Base-by-base conservation (phyloP, 75 land plant genomes). In the Picea sitchensis region DNA sequence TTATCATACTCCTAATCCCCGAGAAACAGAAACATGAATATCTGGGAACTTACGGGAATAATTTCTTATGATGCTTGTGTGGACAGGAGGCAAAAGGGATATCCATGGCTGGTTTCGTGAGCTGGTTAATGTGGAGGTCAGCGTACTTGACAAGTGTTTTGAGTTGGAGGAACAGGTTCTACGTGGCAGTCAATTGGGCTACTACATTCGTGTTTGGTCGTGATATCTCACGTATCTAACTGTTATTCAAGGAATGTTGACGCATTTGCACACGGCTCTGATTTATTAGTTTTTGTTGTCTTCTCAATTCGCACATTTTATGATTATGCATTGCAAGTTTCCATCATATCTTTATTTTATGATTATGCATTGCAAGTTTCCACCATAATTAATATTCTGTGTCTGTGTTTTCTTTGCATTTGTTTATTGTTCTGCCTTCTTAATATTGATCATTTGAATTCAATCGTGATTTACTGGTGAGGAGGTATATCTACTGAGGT, bases 161-260 rank as follows among this genome's bases (percentile, higher is more conserved):
- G 8, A 92, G 92, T 64, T 92, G 94, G 94, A 87, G 95, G 58
- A 92, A 92, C 74, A 83, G 95, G 65, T 85, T 92, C 23, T 92
- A 92, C 59, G 95, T 92, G 18, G 91, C 91, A 14, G 81, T 92
- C 54, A 91, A 92, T 68, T 92, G 93, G 95, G 87, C 86, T 5
- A 92, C 90, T 56, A 90, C 94, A 5, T 84, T 92, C 30, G 81
- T 87, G 13, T 92, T 92, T 84, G 92, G 94, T 54, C 83, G 94
- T 73, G 92, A 90, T 75, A 90, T 82, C 77, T 78, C 91, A 73
- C 78, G 87, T 51, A 86, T 83, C 73, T 71, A 44, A 44, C 8
- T 71, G 26, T 3, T 13, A 71, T 44, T 71, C 2, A 34, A 30
- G 65, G 1, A 26, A 9, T 64, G 31, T 30, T 3, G 8, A 63